Evolutionary conservation across 495 filamentous ascomycete species (phyloP), one percentile per base, ranked within the genome.

Genomic region (Neurospora sp.): DNA sequence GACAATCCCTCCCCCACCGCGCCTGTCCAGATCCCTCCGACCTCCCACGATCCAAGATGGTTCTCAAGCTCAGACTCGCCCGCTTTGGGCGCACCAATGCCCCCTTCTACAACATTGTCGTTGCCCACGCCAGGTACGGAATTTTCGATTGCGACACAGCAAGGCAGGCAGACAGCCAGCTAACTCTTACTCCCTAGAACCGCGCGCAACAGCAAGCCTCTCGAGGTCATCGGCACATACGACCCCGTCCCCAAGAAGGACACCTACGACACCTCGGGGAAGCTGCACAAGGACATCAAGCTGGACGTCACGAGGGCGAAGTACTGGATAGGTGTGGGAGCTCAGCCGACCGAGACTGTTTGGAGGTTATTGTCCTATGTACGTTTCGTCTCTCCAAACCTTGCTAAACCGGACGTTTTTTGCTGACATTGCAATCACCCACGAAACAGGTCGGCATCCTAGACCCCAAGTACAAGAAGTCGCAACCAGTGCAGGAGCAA

Each of bases 241-340:
- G 91, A 99, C 83, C 94, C 96, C 1, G 86, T 97, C 59, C 96
- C 96, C 31, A 89, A 90, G 78, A 84, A 87, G 20, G 86, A 89
- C 76, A 85, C 92, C 1, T 88, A 89, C 74, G 88, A 90, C 69
- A 87, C 88, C 75, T 86, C 89, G 72, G 90, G 88, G 9, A 89
- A 87, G 71, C 84, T 90, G 73, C 90, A 89, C 81, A 99, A 99
- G 82, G 94, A 98, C 71, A 92, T 99, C 76, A 89, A 93, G 71
- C 86, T 99, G 3, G 96, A 99, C 84, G 86, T 85, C 1, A 81
- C 87, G 70, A 86, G 96, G 68, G 92, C 94, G 70, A 90, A 92
- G 81, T 99, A 99, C 83, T 99, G 96, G 96, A 84, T 99, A 16
- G 96, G 96, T 79, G 94, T 98, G 10, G 96, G 96, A 4, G 96